Percentiles rank a stretch among this genome's conserved stretches.
Evolutionary conservation across 2,329 filamentous ascomycete species (phyloP).

Genomic region (Apiospora rasikravindrae): DNA sequence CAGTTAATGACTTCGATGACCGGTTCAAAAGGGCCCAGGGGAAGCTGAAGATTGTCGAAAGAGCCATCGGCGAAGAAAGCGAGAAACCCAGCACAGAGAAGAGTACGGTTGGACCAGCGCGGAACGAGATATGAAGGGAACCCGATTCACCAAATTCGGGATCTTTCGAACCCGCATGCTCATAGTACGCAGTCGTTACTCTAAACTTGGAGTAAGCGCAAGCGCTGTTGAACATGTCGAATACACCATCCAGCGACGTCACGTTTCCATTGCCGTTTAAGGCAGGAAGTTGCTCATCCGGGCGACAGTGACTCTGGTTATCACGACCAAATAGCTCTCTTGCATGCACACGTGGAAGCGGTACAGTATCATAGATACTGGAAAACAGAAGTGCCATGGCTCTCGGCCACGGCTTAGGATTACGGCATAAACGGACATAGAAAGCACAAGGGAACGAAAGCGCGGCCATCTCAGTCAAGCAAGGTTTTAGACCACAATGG

Average conservation of each 20-base stretch:
- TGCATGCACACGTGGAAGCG: background rate
- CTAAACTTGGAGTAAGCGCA: background rate
- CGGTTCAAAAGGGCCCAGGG: slow-evolving; percentile 80
- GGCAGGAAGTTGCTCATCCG: background rate
- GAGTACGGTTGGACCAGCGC: background rate
- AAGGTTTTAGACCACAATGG: background rate
- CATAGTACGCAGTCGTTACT: background rate
- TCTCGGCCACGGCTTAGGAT: background rate
- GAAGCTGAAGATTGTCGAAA: slow-evolving; percentile 85
- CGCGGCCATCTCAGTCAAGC: background rate
- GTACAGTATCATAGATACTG: background rate
- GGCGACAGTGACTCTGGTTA: background rate
- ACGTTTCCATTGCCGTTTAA: background rate
- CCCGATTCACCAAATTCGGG: no score
- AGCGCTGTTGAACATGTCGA: background rate
- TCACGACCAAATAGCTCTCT: background rate
- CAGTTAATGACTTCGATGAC: slow-evolving; percentile 88
- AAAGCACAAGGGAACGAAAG: background rate
- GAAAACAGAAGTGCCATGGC: background rate
- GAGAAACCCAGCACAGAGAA: background rate
- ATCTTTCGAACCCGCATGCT: background rate
- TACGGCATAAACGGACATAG: background rate
- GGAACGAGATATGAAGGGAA: slow-evolving; percentile 25
- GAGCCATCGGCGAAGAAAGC: slow-evolving; percentile 54
- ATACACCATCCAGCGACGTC: background rate